phyloP scores from a whole-genome alignment of 768 basidiomycete genomes.

The Tulasnella calospora region DNA sequence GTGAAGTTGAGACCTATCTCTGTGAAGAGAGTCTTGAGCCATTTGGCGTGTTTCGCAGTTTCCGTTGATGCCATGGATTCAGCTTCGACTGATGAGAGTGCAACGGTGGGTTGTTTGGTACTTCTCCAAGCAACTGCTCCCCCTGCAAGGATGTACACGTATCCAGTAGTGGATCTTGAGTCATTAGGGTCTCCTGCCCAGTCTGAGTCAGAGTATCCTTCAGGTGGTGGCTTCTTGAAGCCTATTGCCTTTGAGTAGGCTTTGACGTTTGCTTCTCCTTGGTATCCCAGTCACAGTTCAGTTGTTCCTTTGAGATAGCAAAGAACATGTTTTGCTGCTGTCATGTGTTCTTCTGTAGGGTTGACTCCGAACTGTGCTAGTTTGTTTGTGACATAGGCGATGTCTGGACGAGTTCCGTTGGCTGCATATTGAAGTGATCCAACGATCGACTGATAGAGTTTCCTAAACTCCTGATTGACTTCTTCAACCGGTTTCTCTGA shows the following conservation, averaged over 20 bases:
- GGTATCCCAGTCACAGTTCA: neutral
- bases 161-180: neutral
- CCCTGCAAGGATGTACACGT: neutral
- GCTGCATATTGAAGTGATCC: slow-evolving; percentile 29
- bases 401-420: slow-evolving; percentile 31
- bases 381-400: slow-evolving; percentile 33
- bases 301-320: slow-evolving; percentile 27
- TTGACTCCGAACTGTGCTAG: slow-evolving; percentile 31
- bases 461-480: no score
- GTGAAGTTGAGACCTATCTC: no score
- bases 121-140: slow-evolving; percentile 24
- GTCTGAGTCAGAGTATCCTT: slow-evolving; percentile 34
- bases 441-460: slow-evolving; percentile 11
- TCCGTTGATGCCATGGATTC: slow-evolving; percentile 29
- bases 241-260: neutral
- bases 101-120: slow-evolving; percentile 22
- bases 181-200: slow-evolving; percentile 30
- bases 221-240: neutral
- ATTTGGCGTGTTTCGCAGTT: slow-evolving; percentile 29
- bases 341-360: slow-evolving; percentile 27
- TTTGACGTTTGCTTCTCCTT: neutral
- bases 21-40: no score
- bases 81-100: slow-evolving; percentile 29
- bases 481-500: no score
- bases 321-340: slow-evolving; percentile 30